Evolutionary conservation across 768 basidiomycete genomes (phyloP), one percentile per base, ranked within the genome.

Genomic region (Galerina marginata): DNA sequence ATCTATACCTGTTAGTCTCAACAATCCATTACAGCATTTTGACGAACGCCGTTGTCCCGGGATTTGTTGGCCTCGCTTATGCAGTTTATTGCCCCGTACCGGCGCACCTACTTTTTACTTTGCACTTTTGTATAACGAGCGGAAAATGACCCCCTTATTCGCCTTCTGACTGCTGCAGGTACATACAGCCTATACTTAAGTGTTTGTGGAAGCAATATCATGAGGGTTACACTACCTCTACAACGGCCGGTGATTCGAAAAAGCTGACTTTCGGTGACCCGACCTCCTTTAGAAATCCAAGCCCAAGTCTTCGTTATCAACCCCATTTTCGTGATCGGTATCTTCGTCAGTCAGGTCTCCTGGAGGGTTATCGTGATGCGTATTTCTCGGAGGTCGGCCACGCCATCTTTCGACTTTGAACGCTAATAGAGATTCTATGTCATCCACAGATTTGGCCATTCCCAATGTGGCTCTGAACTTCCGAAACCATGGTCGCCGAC

Each of bases 401-500:
- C 84, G 80, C 84, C 84, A 86, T 57, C 77, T 73, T 55, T 79
- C 77, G 39, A 85, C 79, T 65, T 77, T 82, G 33, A 61, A 67
- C 54, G 67, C 67, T 39, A 88, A 66, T 40, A 87, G 73, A 37
- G 43, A 39, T 60, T 83, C 81, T 45, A 88, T 76, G 26, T 83
- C 83, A 33, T 81, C 81, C 26, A 83, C 55, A 23, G 75, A 78
- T 46, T 69, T 66, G 51, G 84, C 83, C 23, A 65, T 69, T 44
- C 69, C 69, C 58, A 89, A 61, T 4, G 77, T 77, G 56, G 77
- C 62, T 54, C 84, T 80, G 71, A 89, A 87, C 64, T 83, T 84
- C 15, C 73, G 65, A 68, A 81, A 86, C 86, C 86, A 88, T 33
- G 83, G 75, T 33, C 79, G 78, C 55, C 86, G 80, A 56, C 70